phyloP scores from a whole-genome alignment of 345 rosid species.

The Citrus sp. region DNA sequence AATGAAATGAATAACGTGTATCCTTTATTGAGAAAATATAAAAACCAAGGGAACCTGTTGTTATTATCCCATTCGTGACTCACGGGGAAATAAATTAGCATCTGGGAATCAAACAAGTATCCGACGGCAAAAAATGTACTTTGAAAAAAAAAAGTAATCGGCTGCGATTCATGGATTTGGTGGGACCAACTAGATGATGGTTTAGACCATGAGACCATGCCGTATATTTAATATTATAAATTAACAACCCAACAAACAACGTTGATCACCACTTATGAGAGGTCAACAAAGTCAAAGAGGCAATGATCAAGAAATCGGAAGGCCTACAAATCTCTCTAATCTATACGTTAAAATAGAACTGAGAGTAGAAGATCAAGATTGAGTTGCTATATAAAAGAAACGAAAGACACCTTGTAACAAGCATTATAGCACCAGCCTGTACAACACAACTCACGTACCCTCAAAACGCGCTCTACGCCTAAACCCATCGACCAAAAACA shows the following conservation, averaged over 20 bases:
- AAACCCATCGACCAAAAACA: conserved; percentile 2
- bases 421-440: conserved; percentile 27
- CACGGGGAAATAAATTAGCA: neutral
- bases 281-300: neutral
- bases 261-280: neutral
- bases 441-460: conserved; percentile 8
- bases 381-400: neutral
- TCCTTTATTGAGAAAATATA: too few species aligned
- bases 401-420: neutral
- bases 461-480: conserved; percentile 19
- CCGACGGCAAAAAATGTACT: neutral
- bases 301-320: neutral
- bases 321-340: neutral
- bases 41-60: neutral
- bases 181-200: neutral
- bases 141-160: neutral
- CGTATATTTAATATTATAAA: neutral
- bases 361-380: neutral
- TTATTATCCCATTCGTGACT: neutral
- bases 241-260: neutral
- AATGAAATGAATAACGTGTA: neutral
- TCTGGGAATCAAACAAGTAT: neutral
- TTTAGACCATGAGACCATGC: neutral
- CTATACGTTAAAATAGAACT: neutral
- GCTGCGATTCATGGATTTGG: neutral